Conservation (phyloP, 2,329 filamentous ascomycete genomes). For the Pseudocercospora fuligena region DNA sequence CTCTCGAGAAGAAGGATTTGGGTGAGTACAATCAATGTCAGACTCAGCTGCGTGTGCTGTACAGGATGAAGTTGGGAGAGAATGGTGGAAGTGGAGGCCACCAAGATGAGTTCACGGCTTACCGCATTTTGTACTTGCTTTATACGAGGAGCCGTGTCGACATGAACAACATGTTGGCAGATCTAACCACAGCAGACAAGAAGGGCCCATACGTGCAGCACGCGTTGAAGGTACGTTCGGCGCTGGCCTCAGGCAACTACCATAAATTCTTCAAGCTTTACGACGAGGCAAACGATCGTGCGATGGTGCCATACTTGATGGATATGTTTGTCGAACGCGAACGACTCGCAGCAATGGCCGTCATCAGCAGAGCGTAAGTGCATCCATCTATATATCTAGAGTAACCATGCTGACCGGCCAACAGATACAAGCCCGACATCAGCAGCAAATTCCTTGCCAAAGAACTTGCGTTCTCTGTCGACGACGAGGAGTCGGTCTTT, state of each 20-base stretch:
- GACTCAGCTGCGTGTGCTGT: constrained; percentile 92
- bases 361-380: constrained; percentile 94
- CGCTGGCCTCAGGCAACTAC: constrained; percentile 91
- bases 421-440: constrained; percentile 89
- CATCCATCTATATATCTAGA: not conserved
- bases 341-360: constrained; percentile 85
- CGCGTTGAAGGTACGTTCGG: constrained; percentile 87
- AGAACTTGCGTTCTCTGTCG: constrained; percentile 93
- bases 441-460: constrained; percentile 90
- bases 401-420: constrained; percentile 50
- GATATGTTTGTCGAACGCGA: constrained; percentile 98
- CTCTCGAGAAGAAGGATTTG: constrained; percentile 96
- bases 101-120: constrained; percentile 95
- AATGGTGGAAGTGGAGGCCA: constrained; percentile 72
- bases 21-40: constrained; percentile 99
- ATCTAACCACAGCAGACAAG: constrained; percentile 98
- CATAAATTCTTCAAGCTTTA: constrained; percentile 98
- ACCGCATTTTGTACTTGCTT: constrained; percentile 99
- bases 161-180: constrained; percentile 96
- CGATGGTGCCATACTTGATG: constrained; percentile 96
- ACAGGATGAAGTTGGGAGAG: constrained; percentile 83
- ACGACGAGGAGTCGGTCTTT: constrained; percentile 64
- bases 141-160: constrained; percentile 97
- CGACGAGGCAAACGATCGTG: constrained; percentile 71
- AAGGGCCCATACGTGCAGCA: constrained; percentile 82